Percentiles rank a stretch among this genome's conserved stretches.
These are phyloP conservation scores for Xylariaceae sp. DNA, from an alignment of 2,329 filamentous ascomycete genomes.

Conservation along the genomic window DNA sequence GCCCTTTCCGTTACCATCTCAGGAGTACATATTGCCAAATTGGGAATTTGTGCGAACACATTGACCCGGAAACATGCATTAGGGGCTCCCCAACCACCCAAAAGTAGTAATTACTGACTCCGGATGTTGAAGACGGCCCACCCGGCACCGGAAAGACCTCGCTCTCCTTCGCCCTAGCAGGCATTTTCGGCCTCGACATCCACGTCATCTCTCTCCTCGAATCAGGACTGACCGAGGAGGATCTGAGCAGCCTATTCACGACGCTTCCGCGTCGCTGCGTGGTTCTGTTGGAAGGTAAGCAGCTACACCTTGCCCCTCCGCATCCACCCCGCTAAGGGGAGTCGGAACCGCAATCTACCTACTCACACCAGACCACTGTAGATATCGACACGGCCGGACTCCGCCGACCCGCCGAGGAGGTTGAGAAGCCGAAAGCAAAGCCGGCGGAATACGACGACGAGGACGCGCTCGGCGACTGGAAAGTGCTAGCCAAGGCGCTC, in stretches of 20 bases:
- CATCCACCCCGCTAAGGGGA: no score
- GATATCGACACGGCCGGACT: conserved; percentile 71
- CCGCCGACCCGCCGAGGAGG: conserved; percentile 43
- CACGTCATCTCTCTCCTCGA: conserved; percentile 66
- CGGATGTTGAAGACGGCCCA: no score
- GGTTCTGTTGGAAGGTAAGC: conserved; percentile 58
- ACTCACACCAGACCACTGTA: conserved; percentile 1
- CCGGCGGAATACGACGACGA: conserved; percentile 18
- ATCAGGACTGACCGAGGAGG: conserved; percentile 63
- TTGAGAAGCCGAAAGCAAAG: conserved; percentile 19
- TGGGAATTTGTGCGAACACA: no score
- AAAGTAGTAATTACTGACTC: no score
- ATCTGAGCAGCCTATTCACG: conserved; percentile 61
- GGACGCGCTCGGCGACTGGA: conserved; percentile 35
- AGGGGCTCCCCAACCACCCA: no score
- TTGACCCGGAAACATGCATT: no score
- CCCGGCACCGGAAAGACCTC: conserved; percentile 76
- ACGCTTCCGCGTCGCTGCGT: conserved; percentile 65
- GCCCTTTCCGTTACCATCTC: no score
- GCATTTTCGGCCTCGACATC: conserved; percentile 67
- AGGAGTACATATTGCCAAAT: no score
- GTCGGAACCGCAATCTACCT: no score
- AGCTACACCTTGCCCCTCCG: no score
- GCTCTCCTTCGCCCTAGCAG: conserved; percentile 66
- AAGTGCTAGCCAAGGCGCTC: conserved; percentile 47